A percentile compares a stretch with the other conserved stretches of the same genome.
phyloP scores from a whole-genome alignment of 2,329 filamentous ascomycete genomes.

The Alternaria solani region DNA sequence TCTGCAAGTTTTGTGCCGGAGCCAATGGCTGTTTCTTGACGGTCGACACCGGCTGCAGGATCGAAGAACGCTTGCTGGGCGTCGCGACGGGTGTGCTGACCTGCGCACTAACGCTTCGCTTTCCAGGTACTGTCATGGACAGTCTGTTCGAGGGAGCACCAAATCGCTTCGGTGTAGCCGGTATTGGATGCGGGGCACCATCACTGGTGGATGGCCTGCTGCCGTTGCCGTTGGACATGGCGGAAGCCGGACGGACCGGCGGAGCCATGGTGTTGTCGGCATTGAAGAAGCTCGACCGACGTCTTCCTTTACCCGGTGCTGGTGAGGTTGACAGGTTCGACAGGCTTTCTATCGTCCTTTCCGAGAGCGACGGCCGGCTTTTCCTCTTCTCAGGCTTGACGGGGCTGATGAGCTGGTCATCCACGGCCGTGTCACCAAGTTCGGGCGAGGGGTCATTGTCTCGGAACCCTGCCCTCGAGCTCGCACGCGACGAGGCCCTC shows the following conservation, averaged over 20 bases:
- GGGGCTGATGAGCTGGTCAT: conserved; percentile 11
- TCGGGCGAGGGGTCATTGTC: conserved; percentile 43
- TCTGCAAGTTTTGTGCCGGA: conserved; percentile 36
- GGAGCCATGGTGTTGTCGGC: conserved; percentile 67
- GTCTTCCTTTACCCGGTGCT: conserved; percentile 62
- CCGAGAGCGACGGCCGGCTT: conserved; percentile 70
- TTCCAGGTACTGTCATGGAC: conserved; percentile 48
- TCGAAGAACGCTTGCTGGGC: conserved; percentile 42
- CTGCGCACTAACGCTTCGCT: conserved; percentile 47
- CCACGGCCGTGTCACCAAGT: conserved; percentile 14
- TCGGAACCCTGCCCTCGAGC: conserved; percentile 46
- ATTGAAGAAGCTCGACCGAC: conserved; percentile 77
- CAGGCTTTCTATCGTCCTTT: conserved; percentile 86
- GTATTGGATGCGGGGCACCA: conserved; percentile 40
- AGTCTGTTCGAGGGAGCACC: conserved; percentile 27
- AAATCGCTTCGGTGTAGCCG: conserved; percentile 42
- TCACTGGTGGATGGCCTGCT: conserved; percentile 61
- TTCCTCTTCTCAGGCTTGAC: conserved; percentile 44
- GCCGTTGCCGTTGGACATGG: conserved; percentile 62
- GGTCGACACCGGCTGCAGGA: conserved; percentile 44
- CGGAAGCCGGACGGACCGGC: conserved; percentile 69
- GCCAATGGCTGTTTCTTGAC: conserved; percentile 42
- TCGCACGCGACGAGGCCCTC: conserved; percentile 50
- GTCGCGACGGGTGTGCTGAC: conserved; percentile 33
- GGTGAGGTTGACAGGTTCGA: conserved; percentile 81